Conservation (phyloP, 768 basidiomycete species). For the Suillus hirtellus region DNA sequence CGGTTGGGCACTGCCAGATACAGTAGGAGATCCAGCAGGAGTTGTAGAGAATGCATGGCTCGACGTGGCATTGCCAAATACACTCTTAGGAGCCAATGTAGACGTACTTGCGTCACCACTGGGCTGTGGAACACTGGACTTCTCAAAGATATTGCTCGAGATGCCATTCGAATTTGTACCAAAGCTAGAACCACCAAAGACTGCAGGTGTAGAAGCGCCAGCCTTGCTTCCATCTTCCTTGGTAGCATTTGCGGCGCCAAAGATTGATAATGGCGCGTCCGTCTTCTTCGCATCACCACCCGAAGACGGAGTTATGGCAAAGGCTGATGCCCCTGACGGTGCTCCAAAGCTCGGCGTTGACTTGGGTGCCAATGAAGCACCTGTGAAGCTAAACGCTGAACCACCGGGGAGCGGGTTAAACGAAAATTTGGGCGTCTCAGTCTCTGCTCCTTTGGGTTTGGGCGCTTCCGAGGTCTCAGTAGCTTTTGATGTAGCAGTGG, state of each 20-base stretch:
- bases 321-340: conserved; percentile 24
- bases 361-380: conserved; percentile 20
- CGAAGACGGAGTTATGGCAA: conserved; percentile 21
- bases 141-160: conserved; percentile 19
- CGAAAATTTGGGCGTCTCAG: conserved; percentile 23
- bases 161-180: conserved; percentile 19
- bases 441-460: conserved; percentile 15
- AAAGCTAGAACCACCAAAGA: conserved; percentile 25
- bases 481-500: not conserved
- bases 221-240: conserved; percentile 13
- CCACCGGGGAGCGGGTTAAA: conserved; percentile 23
- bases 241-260: conserved; percentile 25
- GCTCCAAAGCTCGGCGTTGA: conserved; percentile 22
- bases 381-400: conserved; percentile 9
- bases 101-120: conserved; percentile 21
- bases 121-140: conserved; percentile 16
- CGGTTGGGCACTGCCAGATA: conserved; percentile 13
- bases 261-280: conserved; percentile 35
- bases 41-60: conserved; percentile 19
- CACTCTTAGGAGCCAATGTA: conserved; percentile 23
- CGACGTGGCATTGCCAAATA: conserved; percentile 16
- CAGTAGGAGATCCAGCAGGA: conserved; percentile 20
- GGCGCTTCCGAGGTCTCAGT: conserved; percentile 17
- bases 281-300: conserved; percentile 28
- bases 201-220: conserved; percentile 15